Evolutionary conservation across 805 yeast species (phyloP).

Genomic region (Sungouiella blattae): DNA sequence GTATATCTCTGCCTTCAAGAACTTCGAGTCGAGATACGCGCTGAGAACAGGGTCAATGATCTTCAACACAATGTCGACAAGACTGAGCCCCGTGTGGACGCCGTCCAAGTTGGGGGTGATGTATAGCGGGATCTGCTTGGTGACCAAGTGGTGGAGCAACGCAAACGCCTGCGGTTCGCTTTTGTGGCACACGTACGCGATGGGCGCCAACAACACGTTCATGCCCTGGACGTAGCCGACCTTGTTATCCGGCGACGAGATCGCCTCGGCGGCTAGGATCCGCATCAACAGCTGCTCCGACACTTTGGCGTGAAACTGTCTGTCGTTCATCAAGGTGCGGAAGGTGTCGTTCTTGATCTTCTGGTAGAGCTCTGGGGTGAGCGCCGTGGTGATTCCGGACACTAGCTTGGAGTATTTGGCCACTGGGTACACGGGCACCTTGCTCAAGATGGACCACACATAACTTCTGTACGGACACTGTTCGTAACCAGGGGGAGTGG

Average conservation of each 20-base stretch:
- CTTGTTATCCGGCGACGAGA: slow-evolving; percentile 29
- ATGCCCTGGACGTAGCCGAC: slow-evolving; percentile 83
- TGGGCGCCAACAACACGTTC: slow-evolving; percentile 83
- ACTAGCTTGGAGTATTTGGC: slow-evolving; percentile 51
- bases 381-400: slow-evolving; percentile 45
- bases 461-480: slow-evolving; percentile 66
- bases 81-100: slow-evolving; percentile 68
- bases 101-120: slow-evolving; percentile 76
- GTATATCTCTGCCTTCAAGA: slow-evolving; percentile 79
- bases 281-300: slow-evolving; percentile 67
- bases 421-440: slow-evolving; percentile 58
- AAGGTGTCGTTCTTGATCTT: slow-evolving; percentile 86
- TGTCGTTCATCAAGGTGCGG: slow-evolving; percentile 76
- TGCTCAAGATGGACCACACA: slow-evolving; percentile 75
- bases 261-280: slow-evolving; percentile 69
- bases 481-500: slow-evolving; percentile 42
- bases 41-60: slow-evolving; percentile 71
- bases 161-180: slow-evolving; percentile 86
- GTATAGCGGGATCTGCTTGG: slow-evolving; percentile 69
- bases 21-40: slow-evolving; percentile 54
- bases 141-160: slow-evolving; percentile 59
- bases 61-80: slow-evolving; percentile 71
- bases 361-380: slow-evolving; percentile 48
- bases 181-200: slow-evolving; percentile 62
- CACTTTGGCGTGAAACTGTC: slow-evolving; percentile 58